Conservation (phyloP, 2,329 filamentous ascomycete species). For the Ceratocystis papillata region DNA sequence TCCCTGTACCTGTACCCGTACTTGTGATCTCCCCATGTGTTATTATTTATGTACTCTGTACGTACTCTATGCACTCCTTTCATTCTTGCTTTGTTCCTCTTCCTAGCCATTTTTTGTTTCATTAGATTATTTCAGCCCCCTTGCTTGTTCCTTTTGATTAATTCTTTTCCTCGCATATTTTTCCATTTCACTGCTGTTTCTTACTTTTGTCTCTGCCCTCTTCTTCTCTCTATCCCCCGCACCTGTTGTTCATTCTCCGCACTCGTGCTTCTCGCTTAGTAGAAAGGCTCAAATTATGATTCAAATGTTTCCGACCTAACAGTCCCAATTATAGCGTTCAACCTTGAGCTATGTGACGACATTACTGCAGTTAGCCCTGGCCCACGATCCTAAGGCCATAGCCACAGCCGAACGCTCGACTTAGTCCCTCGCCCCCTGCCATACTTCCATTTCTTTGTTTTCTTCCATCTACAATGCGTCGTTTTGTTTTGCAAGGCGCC, state of each 20-base stretch:
- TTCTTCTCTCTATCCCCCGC: background rate
- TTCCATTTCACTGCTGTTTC: background rate
- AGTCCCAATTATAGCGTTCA: conserved; percentile 5
- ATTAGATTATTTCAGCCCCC: background rate
- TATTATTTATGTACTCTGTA: conserved; percentile 5
- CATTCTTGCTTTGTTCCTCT: conserved; percentile 2
- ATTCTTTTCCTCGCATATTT: background rate
- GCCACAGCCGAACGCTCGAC: background rate
- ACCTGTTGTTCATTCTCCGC: background rate
- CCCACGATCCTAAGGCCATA: background rate
- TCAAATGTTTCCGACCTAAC: background rate
- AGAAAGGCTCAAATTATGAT: background rate
- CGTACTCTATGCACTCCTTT: conserved; percentile 4
- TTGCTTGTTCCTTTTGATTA: background rate
- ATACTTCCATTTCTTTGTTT: background rate
- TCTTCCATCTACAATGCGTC: background rate
- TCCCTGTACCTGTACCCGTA: background rate
- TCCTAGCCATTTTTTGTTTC: background rate
- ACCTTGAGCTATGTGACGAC: background rate
- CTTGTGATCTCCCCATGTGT: background rate
- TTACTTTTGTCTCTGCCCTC: background rate
- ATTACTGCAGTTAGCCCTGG: background rate
- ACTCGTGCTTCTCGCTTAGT: conserved; percentile 9
- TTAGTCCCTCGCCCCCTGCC: background rate
- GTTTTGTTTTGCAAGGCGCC: background rate